phyloP scores from a whole-genome alignment of 768 basidiomycete genomes.

The Panellus pusillus region DNA sequence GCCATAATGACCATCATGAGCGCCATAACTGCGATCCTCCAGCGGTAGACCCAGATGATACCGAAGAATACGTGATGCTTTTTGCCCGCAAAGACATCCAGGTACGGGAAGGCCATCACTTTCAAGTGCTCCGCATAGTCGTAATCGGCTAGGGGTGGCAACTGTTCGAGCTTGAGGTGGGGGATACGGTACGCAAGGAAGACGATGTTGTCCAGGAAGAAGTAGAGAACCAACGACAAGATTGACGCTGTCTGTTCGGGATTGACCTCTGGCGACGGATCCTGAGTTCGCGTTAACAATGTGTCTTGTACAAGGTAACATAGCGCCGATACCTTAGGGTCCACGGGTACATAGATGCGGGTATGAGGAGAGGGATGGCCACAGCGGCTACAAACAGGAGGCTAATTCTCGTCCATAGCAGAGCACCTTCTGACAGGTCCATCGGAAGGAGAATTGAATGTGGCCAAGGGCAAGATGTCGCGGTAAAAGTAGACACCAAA shows the following conservation, averaged over 20 bases:
- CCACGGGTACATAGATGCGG: slow-evolving; percentile 54
- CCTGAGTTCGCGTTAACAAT: slow-evolving; percentile 21
- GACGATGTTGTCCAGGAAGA: slow-evolving; percentile 55
- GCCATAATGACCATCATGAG: slow-evolving; percentile 28
- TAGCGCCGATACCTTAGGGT: slow-evolving; percentile 37
- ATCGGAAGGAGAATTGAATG: slow-evolving; percentile 40
- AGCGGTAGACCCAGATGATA: slow-evolving; percentile 38
- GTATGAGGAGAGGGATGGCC: slow-evolving; percentile 51
- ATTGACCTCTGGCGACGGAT: slow-evolving; percentile 25
- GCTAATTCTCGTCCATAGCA: slow-evolving; percentile 28
- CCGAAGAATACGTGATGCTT: slow-evolving; percentile 34
- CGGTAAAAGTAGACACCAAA: slow-evolving; percentile 51
- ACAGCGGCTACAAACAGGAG: slow-evolving; percentile 41
- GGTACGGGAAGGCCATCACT: slow-evolving; percentile 26
- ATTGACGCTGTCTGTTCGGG: slow-evolving; percentile 53
- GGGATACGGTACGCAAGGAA: slow-evolving; percentile 41
- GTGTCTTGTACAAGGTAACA: neutral
- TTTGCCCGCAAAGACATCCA: slow-evolving; percentile 7
- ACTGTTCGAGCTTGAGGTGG: slow-evolving; percentile 48
- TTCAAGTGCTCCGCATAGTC: slow-evolving; percentile 36
- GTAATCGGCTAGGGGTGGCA: slow-evolving; percentile 64
- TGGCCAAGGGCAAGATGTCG: slow-evolving; percentile 56
- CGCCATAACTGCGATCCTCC: slow-evolving; percentile 24
- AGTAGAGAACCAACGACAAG: slow-evolving; percentile 42
- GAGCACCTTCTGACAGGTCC: slow-evolving; percentile 37